phyloP scores from a whole-genome alignment of 2,329 filamentous ascomycete species.

The Phyllosticta citrichinensis region DNA sequence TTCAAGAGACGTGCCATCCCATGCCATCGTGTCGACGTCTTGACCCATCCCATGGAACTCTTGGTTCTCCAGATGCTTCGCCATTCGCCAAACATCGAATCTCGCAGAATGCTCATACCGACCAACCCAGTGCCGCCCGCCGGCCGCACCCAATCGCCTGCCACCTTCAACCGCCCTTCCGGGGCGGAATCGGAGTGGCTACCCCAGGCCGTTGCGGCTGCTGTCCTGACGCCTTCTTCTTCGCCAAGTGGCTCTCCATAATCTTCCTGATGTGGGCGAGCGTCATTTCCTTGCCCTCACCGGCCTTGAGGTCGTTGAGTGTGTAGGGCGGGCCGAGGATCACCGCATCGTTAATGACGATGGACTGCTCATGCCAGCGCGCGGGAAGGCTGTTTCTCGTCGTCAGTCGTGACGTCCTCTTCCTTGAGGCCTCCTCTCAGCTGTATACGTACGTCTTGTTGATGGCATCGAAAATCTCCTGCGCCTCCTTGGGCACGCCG shows the following conservation, averaged over 20 bases:
- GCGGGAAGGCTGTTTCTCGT: conserved; percentile 36
- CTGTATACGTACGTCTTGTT: conserved; percentile 41
- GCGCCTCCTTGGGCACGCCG: conserved; percentile 50
- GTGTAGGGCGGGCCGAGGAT: conserved; percentile 49
- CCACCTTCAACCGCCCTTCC: conserved; percentile 15
- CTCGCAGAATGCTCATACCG: neutral
- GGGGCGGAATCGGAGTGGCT: conserved; percentile 14
- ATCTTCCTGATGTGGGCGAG: conserved; percentile 35
- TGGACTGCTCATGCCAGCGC: conserved; percentile 48
- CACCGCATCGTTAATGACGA: conserved; percentile 52
- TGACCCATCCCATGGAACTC: neutral
- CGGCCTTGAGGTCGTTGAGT: conserved; percentile 43
- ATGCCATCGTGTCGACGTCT: neutral
- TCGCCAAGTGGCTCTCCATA: conserved; percentile 35
- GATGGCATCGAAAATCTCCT: conserved; percentile 54
- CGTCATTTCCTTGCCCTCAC: conserved; percentile 32
- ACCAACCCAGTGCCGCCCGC: neutral
- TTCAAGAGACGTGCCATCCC: neutral
- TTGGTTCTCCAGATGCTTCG: neutral
- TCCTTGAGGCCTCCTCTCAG: neutral
- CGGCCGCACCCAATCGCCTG: neutral
- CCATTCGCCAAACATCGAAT: neutral
- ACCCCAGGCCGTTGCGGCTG: conserved; percentile 11
- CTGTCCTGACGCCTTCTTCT: conserved; percentile 25
- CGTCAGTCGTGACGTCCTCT: neutral